These are phyloP conservation scores for Colletotrichum sublineola DNA, from an alignment of 2,329 filamentous ascomycete genomes.

Conservation along the genomic window DNA sequence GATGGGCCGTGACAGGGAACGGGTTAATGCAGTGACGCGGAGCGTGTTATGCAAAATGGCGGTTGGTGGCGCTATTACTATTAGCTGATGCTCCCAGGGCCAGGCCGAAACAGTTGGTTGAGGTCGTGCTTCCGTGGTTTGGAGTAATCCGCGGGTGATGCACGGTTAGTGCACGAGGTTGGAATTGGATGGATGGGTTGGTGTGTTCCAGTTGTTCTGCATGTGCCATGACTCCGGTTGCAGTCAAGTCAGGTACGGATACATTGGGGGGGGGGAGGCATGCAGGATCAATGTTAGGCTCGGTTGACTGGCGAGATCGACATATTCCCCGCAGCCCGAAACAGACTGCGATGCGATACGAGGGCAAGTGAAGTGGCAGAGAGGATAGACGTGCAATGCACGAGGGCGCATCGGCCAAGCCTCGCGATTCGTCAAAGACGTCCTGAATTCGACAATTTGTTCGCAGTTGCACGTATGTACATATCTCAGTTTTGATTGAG, in stretches of 20 bases:
- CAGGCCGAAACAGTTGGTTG: conserved; percentile 23
- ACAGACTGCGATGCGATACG: conserved; percentile 5
- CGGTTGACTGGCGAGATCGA: conserved; percentile 22
- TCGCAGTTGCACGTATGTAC: background rate
- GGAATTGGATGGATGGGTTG: background rate
- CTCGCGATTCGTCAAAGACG: background rate
- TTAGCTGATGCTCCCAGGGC: background rate
- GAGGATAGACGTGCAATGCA: background rate
- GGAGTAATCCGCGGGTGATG: conserved; percentile 3
- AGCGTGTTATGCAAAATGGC: conserved; percentile 33
- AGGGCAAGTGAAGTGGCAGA: conserved; percentile 2
- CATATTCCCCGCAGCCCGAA: conserved; percentile 24
- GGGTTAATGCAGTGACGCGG: conserved; percentile 34
- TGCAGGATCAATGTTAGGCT: conserved; percentile 15
- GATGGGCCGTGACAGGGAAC: conserved; percentile 31
- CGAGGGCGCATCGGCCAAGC: conserved; percentile 5
- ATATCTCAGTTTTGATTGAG: background rate
- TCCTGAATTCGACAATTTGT: background rate
- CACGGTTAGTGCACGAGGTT: background rate
- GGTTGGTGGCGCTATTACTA: conserved; percentile 8
- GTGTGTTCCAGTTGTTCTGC: conserved; percentile 14
- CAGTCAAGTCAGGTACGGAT: conserved; percentile 36
- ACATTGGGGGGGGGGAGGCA: conserved; percentile 1
- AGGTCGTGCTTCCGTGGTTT: conserved; percentile 23
- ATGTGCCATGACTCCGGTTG: conserved; percentile 33